Evolutionary conservation across 2,329 filamentous ascomycete genomes (phyloP), one percentile per base, ranked within the genome.

Genomic region (Colletotrichum gigasporum): DNA sequence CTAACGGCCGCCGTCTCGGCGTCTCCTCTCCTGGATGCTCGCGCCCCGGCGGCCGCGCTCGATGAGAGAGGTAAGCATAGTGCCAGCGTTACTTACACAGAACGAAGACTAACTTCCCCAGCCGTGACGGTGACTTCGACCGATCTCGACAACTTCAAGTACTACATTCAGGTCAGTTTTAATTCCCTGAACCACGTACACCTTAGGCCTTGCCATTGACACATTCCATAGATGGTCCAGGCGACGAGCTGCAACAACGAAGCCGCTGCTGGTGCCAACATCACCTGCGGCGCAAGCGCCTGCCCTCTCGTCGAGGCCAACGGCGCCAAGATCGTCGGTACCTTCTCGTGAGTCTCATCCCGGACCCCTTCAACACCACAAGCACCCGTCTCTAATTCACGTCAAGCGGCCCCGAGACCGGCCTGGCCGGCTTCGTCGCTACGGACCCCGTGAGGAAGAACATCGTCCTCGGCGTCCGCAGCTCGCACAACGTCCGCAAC

Each of bases 381-480:
- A 69, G 71, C 60, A 63, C 75, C 37, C 28, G 30, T 16, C 8
- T 4, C 53, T 57, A 24, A 63, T 30, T 11, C 1, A 10, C 4
- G 48, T n/a, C 2, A 20, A 84, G 81, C 22, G 82, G 79, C 6
- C 47, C 65, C 9, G 30, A 70, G 24, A 81, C 83, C 3, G 83
- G 83, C 61, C 78, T 83, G 44, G 74, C 80, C 34, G 85, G 83
- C 60, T 85, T 85, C 61, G 78, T 88, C 20, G 80, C 82, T 24
- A 75, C 81, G 20, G 87, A 90, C 71, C 67, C 77, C 16, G 72
- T 71, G 22, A 81, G 79, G 67, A 69, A 80, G 57, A 78, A 86
- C 61, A 87, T 91, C 63, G 84, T 91, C 48, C 72, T 90, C 41
- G 80, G 86, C 30, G 81, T 89, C 76, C 84, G 87, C 39, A 90